These are phyloP conservation scores for Pichia cabralensis DNA, from an alignment of 805 yeast species.

Conservation along the genomic window DNA sequence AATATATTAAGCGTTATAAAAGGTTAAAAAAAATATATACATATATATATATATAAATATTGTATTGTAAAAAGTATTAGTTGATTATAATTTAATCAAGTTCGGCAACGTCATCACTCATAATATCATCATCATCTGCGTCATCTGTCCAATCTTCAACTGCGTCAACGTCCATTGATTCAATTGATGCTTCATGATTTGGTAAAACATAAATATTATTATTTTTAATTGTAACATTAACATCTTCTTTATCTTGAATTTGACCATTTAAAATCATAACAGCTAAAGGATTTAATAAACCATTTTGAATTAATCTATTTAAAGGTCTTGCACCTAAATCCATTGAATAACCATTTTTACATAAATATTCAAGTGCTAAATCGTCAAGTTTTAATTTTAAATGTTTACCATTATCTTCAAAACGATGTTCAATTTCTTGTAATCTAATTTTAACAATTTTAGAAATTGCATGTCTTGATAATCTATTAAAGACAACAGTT, in stretches of 20 bases:
- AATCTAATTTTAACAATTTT: conserved; percentile 85
- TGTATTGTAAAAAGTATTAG: too few relatives aligned
- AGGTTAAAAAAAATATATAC: background rate
- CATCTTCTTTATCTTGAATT: conserved; percentile 78
- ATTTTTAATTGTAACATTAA: conserved; percentile 45
- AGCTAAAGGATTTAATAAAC: conserved; percentile 81
- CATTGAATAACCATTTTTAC: conserved; percentile 79
- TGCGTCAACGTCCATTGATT: conserved; percentile 43
- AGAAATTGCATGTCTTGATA: conserved; percentile 83
- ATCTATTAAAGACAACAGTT: conserved; percentile 84
- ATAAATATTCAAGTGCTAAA: conserved; percentile 71
- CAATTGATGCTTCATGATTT: conserved; percentile 61
- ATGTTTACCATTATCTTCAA: conserved; percentile 73
- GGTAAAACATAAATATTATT: conserved; percentile 75
- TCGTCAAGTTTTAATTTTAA: conserved; percentile 64
- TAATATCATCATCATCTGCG: conserved; percentile 44
- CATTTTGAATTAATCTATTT: conserved; percentile 82
- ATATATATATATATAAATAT: background rate
- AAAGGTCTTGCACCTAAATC: conserved; percentile 97
- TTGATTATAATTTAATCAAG: conserved; percentile 18
- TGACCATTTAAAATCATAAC: conserved; percentile 82
- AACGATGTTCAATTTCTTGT: conserved; percentile 75
- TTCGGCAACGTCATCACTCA: conserved; percentile 15
- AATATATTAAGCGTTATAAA: too few relatives aligned
- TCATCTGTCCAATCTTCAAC: conserved; percentile 56